Evolutionary conservation across 1,139 yeast genomes (phyloP).

Genomic region (Diutina scorzettiae): DNA sequence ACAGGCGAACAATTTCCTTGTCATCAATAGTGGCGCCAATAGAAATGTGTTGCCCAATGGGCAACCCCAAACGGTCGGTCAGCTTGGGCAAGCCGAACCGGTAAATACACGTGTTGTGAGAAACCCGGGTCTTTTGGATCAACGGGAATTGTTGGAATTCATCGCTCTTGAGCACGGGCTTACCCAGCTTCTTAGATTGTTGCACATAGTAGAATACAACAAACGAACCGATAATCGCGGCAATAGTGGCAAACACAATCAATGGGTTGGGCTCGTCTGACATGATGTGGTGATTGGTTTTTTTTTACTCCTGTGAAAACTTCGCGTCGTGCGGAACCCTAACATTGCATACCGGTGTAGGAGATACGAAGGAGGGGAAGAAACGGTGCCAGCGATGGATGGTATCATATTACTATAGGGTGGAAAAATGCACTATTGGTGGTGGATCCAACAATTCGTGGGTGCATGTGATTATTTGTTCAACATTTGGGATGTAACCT

Average conservation of each 20-base stretch:
- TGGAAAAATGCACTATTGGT: too few relatives aligned
- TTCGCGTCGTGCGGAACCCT: too few relatives aligned
- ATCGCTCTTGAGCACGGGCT: conserved; percentile 50
- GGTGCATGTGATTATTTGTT: too few relatives aligned
- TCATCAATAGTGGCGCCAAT: conserved; percentile 66
- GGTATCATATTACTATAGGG: too few relatives aligned
- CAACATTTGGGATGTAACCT: too few relatives aligned
- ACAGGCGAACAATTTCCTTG: conserved; percentile 79
- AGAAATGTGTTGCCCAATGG: conserved; percentile 89
- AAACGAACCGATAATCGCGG: conserved; percentile 27
- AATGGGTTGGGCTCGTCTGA: conserved; percentile 6
- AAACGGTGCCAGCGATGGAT: too few relatives aligned
- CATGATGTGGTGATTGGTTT: neutral
- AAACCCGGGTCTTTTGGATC: conserved; percentile 62
- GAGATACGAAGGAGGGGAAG: too few relatives aligned
- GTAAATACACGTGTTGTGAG: conserved; percentile 78
- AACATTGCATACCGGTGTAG: too few relatives aligned
- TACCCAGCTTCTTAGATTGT: conserved; percentile 22
- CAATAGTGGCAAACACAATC: conserved; percentile 23
- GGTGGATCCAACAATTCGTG: too few relatives aligned
- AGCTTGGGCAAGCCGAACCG: conserved; percentile 75
- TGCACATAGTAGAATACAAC: conserved; percentile 27
- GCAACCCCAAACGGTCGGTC: conserved; percentile 72
- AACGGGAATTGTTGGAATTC: conserved; percentile 75
- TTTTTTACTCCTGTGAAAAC: too few relatives aligned